Evolutionary conservation across 1,284 basidiomycete genomes (phyloP).

Genomic region (Mrakiaceae sp.): DNA sequence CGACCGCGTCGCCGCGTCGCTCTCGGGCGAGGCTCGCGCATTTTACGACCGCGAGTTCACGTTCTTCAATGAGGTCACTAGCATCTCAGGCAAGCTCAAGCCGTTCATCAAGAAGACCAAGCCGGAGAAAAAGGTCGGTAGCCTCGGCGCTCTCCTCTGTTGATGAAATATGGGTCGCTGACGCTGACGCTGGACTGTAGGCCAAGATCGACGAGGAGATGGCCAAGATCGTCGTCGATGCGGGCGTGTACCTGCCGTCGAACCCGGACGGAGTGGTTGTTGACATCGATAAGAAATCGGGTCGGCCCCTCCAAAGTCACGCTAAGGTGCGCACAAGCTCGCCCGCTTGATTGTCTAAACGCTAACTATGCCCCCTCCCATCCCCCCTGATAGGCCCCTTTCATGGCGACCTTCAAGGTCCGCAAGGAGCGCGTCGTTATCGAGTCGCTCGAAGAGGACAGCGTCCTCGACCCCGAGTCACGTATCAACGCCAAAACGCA

Average conservation of each 20-base stretch:
- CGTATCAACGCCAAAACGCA: slow-evolving; percentile 42
- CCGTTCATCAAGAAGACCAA: slow-evolving; percentile 94
- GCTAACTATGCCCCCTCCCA: too few relatives aligned
- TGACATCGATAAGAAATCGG: slow-evolving; percentile 93
- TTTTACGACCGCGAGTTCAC: slow-evolving; percentile 94
- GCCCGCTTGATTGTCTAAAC: too few relatives aligned
- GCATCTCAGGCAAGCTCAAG: slow-evolving; percentile 94
- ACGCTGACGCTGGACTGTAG: slow-evolving; percentile 34
- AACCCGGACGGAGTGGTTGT: slow-evolving; percentile 95
- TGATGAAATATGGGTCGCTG: too few relatives aligned
- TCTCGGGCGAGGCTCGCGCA: slow-evolving; percentile 79
- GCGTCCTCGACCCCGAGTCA: slow-evolving; percentile 23
- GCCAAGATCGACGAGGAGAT: slow-evolving; percentile 99
- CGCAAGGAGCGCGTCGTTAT: slow-evolving; percentile 61
- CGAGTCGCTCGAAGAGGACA: slow-evolving; percentile 49
- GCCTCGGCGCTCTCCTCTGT: neutral
- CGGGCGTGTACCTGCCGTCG: slow-evolving; percentile 92
- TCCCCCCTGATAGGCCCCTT: slow-evolving; percentile 60
- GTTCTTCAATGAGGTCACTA: slow-evolving; percentile 95
- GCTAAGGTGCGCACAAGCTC: slow-evolving; percentile 57
- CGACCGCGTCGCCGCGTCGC: slow-evolving; percentile 63
- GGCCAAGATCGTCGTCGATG: slow-evolving; percentile 84
- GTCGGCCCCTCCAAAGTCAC: slow-evolving; percentile 89
- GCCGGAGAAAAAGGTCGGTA: slow-evolving; percentile 81
- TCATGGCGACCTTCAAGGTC: slow-evolving; percentile 99